These are phyloP conservation scores for Naganishia sp. DNA, from an alignment of 1,284 basidiomycete genomes.

Conservation along the genomic window DNA sequence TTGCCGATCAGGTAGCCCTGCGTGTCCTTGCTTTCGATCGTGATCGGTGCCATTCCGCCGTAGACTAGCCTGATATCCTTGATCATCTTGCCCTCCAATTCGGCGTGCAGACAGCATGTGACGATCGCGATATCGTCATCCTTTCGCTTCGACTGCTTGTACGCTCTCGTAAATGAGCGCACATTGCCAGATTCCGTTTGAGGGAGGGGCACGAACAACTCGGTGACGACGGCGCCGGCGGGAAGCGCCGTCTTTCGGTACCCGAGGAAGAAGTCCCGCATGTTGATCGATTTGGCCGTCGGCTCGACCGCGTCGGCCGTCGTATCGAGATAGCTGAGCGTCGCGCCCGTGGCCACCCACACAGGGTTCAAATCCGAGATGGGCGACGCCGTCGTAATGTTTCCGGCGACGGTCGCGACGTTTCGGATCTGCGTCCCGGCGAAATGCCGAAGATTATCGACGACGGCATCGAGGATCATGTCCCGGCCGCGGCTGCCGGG, in stretches of 20 bases:
- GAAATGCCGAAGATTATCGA: slow-evolving; percentile 46
- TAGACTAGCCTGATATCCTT: slow-evolving; percentile 43
- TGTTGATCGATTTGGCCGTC: slow-evolving; percentile 26
- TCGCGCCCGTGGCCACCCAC: slow-evolving; percentile 47
- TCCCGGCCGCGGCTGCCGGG: slow-evolving; percentile 3
- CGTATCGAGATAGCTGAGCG: slow-evolving; percentile 36
- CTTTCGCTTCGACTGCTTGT: slow-evolving; percentile 52
- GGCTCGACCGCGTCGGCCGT: slow-evolving; percentile 26
- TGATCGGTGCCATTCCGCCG: slow-evolving; percentile 49
- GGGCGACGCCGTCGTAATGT: slow-evolving; percentile 51
- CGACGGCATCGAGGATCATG: slow-evolving; percentile 36
- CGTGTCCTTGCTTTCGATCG: slow-evolving; percentile 30
- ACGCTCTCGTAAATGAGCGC: slow-evolving; percentile 39
- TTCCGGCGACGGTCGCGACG: slow-evolving; percentile 49
- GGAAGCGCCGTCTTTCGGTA: slow-evolving; percentile 51
- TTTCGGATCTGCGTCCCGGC: slow-evolving; percentile 51
- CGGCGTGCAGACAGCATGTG: slow-evolving; percentile 42
- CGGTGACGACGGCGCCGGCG: slow-evolving; percentile 43
- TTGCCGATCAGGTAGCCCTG: slow-evolving; percentile 29
- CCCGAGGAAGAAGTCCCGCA: slow-evolving; percentile 46
- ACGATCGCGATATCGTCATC: slow-evolving; percentile 55
- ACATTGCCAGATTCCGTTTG: neutral
- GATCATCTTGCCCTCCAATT: slow-evolving; percentile 35
- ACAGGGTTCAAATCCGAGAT: slow-evolving; percentile 53
- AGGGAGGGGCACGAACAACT: slow-evolving; percentile 39